Evolutionary conservation across 345 rosid species (phyloP).

Genomic region (Salix udensis): DNA sequence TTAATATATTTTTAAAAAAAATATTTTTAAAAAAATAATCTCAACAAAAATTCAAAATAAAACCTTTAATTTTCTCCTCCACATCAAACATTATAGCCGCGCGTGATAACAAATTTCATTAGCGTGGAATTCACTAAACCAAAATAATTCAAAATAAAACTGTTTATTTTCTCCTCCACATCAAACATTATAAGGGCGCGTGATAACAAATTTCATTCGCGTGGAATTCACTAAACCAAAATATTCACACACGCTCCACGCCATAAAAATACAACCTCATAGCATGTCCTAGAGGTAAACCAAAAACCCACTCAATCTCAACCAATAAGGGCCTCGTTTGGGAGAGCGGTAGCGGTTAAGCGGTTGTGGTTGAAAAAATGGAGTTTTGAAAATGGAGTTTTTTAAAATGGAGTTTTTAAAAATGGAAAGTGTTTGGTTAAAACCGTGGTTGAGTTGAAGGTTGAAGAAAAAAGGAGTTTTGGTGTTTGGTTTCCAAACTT

Average conservation of each 20-base stretch:
- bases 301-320: background rate
- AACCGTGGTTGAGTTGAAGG: too few species aligned
- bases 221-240: conserved; percentile 7
- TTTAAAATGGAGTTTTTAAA: too few species aligned
- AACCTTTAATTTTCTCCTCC: background rate
- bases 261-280: background rate
- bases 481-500: too few species aligned
- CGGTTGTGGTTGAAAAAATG: too few species aligned
- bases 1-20: too few species aligned
- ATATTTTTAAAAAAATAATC: too few species aligned
- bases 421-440: too few species aligned
- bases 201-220: background rate
- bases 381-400: too few species aligned
- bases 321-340: background rate
- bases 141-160: too few species aligned
- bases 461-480: too few species aligned
- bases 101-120: background rate
- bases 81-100: background rate
- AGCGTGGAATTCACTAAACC: conserved; percentile 10
- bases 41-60: too few species aligned
- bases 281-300: background rate
- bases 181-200: background rate
- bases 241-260: background rate
- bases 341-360: too few species aligned
- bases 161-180: background rate